phyloP scores from a whole-genome alignment of 2,329 filamentous ascomycete species.

The Diplocarpon mali region DNA sequence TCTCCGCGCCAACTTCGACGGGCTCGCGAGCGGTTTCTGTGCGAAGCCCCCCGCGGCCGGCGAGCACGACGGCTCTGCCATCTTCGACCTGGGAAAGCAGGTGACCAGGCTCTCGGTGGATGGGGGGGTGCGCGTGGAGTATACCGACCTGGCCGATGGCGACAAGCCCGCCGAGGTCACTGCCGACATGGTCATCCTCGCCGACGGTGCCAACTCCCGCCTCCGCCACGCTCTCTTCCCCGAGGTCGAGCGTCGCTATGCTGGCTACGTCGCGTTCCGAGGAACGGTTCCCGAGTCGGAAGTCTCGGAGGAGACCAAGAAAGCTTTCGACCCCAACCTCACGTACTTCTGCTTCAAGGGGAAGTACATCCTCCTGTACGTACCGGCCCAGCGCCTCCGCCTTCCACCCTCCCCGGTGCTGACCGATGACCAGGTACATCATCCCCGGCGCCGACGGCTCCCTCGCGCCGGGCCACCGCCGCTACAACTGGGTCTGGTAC shows the following conservation, averaged over 20 bases:
- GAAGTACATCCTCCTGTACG: conserved; percentile 30
- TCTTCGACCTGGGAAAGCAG: conserved; percentile 7
- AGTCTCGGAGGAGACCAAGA: conserved; percentile 27
- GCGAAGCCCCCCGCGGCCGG: not conserved
- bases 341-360: conserved; percentile 31
- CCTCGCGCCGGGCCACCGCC: conserved; percentile 30
- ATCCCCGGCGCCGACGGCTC: conserved; percentile 22
- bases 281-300: conserved; percentile 33
- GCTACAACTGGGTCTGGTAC: conserved; percentile 38
- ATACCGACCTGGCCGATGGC: not conserved
- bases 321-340: conserved; percentile 30
- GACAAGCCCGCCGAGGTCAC: not conserved
- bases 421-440: conserved; percentile 1
- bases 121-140: not conserved
- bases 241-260: conserved; percentile 10
- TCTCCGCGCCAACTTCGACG: conserved; percentile 17
- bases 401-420: not conserved
- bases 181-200: conserved; percentile 12
- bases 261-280: conserved; percentile 32
- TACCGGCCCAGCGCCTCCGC: not conserved
- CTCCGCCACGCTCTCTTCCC: conserved; percentile 10
- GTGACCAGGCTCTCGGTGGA: conserved; percentile 4
- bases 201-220: conserved; percentile 14
- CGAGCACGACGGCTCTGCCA: conserved; percentile 11
- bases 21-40: conserved; percentile 10